These are phyloP conservation scores for Cytospora chrysosperma DNA, from an alignment of 2,329 filamentous ascomycete species.

Conservation along the genomic window DNA sequence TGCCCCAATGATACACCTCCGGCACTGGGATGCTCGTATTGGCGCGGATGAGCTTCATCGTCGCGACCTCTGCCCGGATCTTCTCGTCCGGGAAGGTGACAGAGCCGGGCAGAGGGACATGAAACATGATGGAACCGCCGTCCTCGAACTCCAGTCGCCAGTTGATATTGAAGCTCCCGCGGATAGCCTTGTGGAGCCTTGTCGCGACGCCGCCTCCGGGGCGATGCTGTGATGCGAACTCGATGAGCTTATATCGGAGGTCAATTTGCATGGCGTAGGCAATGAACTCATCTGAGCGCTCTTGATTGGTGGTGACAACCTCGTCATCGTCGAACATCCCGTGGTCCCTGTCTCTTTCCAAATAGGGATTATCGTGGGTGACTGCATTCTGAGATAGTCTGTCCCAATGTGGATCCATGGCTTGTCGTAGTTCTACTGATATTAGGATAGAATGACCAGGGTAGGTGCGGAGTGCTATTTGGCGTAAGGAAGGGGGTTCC, in stretches of 20 bases:
- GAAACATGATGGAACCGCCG: slow-evolving; percentile 1
- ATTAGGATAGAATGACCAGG: background rate
- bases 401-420: background rate
- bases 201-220: background rate
- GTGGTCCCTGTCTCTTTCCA: background rate
- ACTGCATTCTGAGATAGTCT: background rate
- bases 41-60: slow-evolving; percentile 34
- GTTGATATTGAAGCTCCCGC: slow-evolving; percentile 18
- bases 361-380: background rate
- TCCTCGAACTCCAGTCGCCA: slow-evolving; percentile 18
- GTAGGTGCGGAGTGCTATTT: background rate
- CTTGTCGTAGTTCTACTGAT: background rate
- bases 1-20: slow-evolving; percentile 33
- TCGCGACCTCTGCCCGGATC: slow-evolving; percentile 36
- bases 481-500: background rate
- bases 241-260: slow-evolving; percentile 5
- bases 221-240: background rate
- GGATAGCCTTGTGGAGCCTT: background rate
- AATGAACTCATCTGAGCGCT: background rate
- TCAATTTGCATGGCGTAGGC: background rate
- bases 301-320: background rate
- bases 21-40: slow-evolving; percentile 38
- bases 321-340: background rate
- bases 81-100: slow-evolving; percentile 37
- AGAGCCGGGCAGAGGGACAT: slow-evolving; percentile 8